Base-by-base conservation (phyloP, 139 green algal genomes). In the Nannochloris sp. region DNA sequence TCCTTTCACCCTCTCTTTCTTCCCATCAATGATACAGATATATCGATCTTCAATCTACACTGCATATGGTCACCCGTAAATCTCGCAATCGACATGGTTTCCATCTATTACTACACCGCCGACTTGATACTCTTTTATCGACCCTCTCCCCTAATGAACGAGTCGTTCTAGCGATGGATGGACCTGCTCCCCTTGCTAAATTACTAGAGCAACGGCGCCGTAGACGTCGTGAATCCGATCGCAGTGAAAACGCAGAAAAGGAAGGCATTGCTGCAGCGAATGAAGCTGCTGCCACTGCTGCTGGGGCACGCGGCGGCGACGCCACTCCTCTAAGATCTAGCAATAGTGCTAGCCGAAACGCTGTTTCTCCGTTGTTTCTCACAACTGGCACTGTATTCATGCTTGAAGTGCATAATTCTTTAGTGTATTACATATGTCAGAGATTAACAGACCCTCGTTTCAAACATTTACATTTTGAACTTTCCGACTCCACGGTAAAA, bases 151-250 rank as follows among this genome's bases (percentile, higher is more conserved):
- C 89, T 2, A 65, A 39, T 27, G 85, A 88, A 59, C 75, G 56
- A 13, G 79, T 95, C 15, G 83, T 95, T 70, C 61, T 96, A 5
- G 88, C 89, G 1, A 51, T 91, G 33, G 81, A 89, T 53, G 88
- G 88, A 0, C 89, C 89, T 23, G 89, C 88, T 4, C 89, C 89
- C 0, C 74, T 96, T 4, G 89, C 89, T 24, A 96, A 96, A 65
- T 78, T 96, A 9, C 66, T 95, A 9, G 90, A 87, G 29, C 89
- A 96, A 69, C 58, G 89, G 46, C 39, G 70, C 35, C 61, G 70
- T 1, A 66, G 70, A 3, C 61, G 61, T 1, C 62, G 63, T 3
- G 70, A 76, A 42, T 31, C 44, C 13, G 70, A 72, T 14, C 36
- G 39, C 6, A 15, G 36, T n/a, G 36, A 5, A 30, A 36, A 19